phyloP scores from a whole-genome alignment of 768 basidiomycete genomes.

The Hericium erinaceus region DNA sequence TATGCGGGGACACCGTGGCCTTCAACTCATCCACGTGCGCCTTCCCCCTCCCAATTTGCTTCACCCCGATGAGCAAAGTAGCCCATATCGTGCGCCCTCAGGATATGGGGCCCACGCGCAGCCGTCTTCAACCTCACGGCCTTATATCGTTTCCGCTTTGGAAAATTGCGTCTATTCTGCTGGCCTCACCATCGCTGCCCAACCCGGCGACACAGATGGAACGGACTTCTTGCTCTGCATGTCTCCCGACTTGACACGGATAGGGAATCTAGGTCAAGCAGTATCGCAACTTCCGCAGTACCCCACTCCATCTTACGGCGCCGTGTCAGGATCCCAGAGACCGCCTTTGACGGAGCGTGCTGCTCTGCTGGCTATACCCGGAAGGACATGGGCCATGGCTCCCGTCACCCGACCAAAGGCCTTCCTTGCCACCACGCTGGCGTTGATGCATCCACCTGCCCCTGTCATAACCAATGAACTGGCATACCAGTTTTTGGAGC shows the following conservation, averaged over 20 bases:
- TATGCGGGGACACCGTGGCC: slow-evolving; percentile 27
- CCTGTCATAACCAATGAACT: slow-evolving; percentile 70
- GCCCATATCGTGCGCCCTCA: slow-evolving; percentile 36
- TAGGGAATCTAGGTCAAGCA: slow-evolving; percentile 62
- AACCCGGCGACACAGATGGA: slow-evolving; percentile 64
- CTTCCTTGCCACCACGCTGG: slow-evolving; percentile 23
- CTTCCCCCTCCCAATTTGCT: slow-evolving; percentile 67
- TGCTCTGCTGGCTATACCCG: slow-evolving; percentile 67
- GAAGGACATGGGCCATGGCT: slow-evolving; percentile 79
- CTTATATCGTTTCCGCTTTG: slow-evolving; percentile 49
- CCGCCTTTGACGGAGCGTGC: slow-evolving; percentile 73
- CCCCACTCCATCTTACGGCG: slow-evolving; percentile 29
- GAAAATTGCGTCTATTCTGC: slow-evolving; percentile 58
- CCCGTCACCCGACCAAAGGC: slow-evolving; percentile 32
- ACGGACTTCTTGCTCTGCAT: slow-evolving; percentile 68
- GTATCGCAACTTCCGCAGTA: slow-evolving; percentile 34
- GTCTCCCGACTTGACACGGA: slow-evolving; percentile 65
- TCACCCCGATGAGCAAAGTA: slow-evolving; percentile 64
- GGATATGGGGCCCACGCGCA: slow-evolving; percentile 41
- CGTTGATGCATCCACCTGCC: slow-evolving; percentile 27
- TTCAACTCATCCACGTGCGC: slow-evolving; percentile 72
- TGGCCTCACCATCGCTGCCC: slow-evolving; percentile 62
- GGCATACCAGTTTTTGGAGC: slow-evolving; percentile 69
- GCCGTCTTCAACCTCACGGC: slow-evolving; percentile 38
- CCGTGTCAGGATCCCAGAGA: slow-evolving; percentile 29